Evolutionary conservation across 306 rosid species (phyloP), one percentile per base, ranked within the genome.

Genomic region (Herpetospermum pedunculosum): DNA sequence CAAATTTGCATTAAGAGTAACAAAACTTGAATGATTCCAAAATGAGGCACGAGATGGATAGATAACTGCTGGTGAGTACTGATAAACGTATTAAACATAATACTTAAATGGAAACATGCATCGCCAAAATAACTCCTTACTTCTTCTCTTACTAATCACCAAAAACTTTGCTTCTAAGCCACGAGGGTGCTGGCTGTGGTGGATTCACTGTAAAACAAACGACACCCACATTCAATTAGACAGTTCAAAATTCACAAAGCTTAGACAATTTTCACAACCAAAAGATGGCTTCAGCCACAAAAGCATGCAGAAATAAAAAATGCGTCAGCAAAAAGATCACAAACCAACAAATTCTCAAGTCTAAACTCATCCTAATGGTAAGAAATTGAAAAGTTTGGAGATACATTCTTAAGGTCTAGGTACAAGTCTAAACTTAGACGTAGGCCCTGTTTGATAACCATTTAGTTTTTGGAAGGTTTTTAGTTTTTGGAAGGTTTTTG

Each of bases 141-240:
- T 47, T n/a, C n/a, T 59, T 59, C 21, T 28, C 67, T 59, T 29
- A 29, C 41, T 59, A 12, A 40, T 38, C 72, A 21, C 34, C 73
- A 25, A 68, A 69, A 26, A 2, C 26, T 38, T 41, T 46, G 40
- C 57, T 44, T 46, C 40, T 85, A 90, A 44, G 96, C 92, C 79
- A 90, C 96, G 70, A 90, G 91, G 40, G 96, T 90, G 86, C 91
- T 88, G 77, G 93, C 90, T 74, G 84, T 77, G 55, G 87, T 74
- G 13, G 84, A 84, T 32, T 86, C 89, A 69, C 90, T 86, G 90
- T 77, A 73, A 77, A 72, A n/a, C n/a, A 69, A 23, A 5, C 23
- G 41, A 59, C 41, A 43, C 72, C 2, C 75, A 8, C 14, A 48
- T 8, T 40, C 52, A 74, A 18, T 83, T 34, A 80, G 77, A 40